Conservation (phyloP, 192 early-diverging fungal genomes). For the Piromyces sp. region DNA sequence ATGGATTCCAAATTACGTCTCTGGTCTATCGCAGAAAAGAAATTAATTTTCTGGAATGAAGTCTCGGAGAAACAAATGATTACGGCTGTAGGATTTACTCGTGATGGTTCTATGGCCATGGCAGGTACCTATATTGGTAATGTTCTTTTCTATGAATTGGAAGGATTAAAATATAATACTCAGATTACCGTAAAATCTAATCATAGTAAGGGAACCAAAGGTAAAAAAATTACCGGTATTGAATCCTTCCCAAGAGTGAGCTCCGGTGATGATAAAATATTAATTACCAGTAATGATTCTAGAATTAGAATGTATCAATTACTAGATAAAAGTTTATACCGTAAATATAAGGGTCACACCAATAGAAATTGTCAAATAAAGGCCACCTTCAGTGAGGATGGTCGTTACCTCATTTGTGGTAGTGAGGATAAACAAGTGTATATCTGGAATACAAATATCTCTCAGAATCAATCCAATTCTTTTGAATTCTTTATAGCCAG, state of each 20-base stretch:
- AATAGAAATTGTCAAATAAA: constrained; percentile 1
- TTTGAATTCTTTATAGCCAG: background rate
- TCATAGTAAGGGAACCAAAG: background rate
- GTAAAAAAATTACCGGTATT: constrained; percentile 2
- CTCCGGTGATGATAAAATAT: constrained; percentile 1
- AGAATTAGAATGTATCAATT: background rate
- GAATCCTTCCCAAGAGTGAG: background rate
- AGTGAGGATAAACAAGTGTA: constrained; percentile 1
- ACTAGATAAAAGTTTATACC: background rate
- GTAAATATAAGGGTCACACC: constrained; percentile 1
- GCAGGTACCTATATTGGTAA: background rate
- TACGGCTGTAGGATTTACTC: constrained; percentile 1
- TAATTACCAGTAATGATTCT: constrained; percentile 1
- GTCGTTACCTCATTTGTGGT: background rate
- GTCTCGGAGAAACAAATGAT: background rate
- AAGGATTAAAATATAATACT: constrained; percentile 1
- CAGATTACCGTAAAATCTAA: background rate
- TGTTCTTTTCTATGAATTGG: constrained; percentile 1
- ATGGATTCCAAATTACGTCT: constrained; percentile 1
- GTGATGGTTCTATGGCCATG: constrained; percentile 1
- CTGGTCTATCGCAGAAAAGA: background rate
- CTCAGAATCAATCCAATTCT: background rate
- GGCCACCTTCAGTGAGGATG: background rate
- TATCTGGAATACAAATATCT: background rate
- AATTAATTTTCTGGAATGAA: background rate